Evolutionary conservation across 2,329 filamentous ascomycete species (phyloP), one percentile per base, ranked within the genome.

Genomic region (Fusarium udum): DNA sequence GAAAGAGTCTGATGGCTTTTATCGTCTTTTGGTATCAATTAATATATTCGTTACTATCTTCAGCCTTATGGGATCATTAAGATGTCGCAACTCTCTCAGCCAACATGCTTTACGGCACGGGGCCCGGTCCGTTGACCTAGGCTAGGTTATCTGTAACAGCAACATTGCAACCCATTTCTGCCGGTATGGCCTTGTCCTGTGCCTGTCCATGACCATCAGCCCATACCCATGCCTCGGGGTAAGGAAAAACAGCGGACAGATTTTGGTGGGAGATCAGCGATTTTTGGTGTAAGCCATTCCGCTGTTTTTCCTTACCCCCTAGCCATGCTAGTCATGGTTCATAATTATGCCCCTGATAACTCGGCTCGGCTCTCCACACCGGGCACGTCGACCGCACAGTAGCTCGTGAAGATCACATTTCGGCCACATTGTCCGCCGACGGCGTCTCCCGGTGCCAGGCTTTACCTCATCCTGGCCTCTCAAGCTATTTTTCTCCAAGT

Each of bases 301-400:
- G n/a, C n/a, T n/a, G n/a, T n/a, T n/a, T n/a, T n/a, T n/a, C n/a
- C n/a, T n/a, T n/a, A n/a, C n/a, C n/a, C n/a, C n/a, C n/a, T n/a
- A n/a, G n/a, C n/a, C n/a, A n/a, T 45, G 42, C 32, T 37, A 59
- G 24, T 31, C 32, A 51, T 56, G 36, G 20, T 26, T 26, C 58
- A 55, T 43, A 11, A 52, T 28, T 28, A 39, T 53, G 45, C 56
- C 59, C 66, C 67, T 69, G 40, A 32, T 55, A 26, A 26, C 22
- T 69, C 51, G 59, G 45, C 28, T 69, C 65, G 51, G 59, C 40
- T 65, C 67, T 69, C 65, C 65, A 69, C 67, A 65, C 40, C 40
- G 32, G 60, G 59, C 46, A 64, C 53, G 45, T 63, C 57, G 65
- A 69, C 60, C 34, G 63, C 46, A 39, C 67, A 53, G 52, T 68